Evolutionary conservation across 2,329 filamentous ascomycete genomes (phyloP), one percentile per base, ranked within the genome.

Genomic region (Diaporthe capsici): DNA sequence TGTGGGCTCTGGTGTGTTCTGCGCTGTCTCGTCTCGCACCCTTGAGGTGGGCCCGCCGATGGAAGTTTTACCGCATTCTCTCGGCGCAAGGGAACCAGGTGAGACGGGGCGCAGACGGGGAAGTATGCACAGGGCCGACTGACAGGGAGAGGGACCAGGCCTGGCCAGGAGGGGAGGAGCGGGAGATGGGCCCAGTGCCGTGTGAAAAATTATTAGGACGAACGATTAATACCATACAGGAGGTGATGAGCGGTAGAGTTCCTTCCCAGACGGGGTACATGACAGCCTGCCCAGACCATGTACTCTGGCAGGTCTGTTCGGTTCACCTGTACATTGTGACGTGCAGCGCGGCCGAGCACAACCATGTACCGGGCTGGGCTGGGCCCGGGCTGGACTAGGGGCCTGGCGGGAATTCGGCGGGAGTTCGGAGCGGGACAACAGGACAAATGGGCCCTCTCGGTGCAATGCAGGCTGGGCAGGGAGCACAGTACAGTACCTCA

Each of bases 321-420:
- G 44, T 49, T 22, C 28, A 25, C 4, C 25, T 31, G 28, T 67
- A 67, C 61, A 67, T 67, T 31, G 17, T 37, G 42, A 34, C 51
- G 44, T 34, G 61, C 42, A 17, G 2, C 34, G 28, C n/a, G 25
- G 60, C 58, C 58, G 58, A 42, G 58, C 17, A n/a, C 34, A 25
- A n/a, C 20, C 42, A 68, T 51, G 28, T 37, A 51, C 63, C 28
- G 22, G 63, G 20, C 22, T 4, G 13, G 63, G 63, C 63, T 25
- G 31, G 63, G 13, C 63, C 49, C 49, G n/a, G 65, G 47, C 65
- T 51, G 20, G 31, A 7, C 44, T 68, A n/a, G 63, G 63, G 63
- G 63, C 60, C 63, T 68, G 65, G 65, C 47, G 65, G 65, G 65
- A 68, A 12, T 68, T 68, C 65, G 65, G 65, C 65, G 65, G 65